Percentiles rank a stretch among this genome's conserved stretches.
phyloP scores from a whole-genome alignment of 2,329 filamentous ascomycete genomes.

The Diaporthe amygdali region DNA sequence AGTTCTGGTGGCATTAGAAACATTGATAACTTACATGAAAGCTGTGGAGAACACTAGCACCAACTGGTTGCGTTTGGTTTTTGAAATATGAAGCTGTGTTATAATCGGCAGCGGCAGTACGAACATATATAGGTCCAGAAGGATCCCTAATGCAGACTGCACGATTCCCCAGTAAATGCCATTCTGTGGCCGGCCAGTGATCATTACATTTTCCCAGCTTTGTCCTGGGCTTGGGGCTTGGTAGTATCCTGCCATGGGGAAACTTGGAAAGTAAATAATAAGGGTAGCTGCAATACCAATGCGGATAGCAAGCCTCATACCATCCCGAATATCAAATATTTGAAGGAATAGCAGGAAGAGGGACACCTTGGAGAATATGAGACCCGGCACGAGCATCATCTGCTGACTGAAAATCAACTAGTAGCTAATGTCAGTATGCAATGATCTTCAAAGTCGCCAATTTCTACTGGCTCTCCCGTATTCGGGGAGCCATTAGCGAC shows the following conservation, averaged over 20 bases:
- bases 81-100: slow-evolving; percentile 6
- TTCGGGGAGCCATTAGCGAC: not conserved
- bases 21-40: slow-evolving; percentile 11
- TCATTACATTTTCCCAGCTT: slow-evolving; percentile 20
- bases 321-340: slow-evolving; percentile 8
- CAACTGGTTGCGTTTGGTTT: slow-evolving; percentile 14
- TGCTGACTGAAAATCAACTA: slow-evolving; percentile 19
- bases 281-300: slow-evolving; percentile 5
- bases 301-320: not conserved
- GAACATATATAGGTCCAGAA: slow-evolving; percentile 30
- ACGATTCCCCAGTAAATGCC: slow-evolving; percentile 21
- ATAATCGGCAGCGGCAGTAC: slow-evolving; percentile 25
- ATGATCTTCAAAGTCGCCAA: not conserved
- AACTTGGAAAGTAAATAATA: slow-evolving; percentile 11
- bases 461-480: not conserved
- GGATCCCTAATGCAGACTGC: slow-evolving; percentile 16
- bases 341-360: slow-evolving; percentile 27
- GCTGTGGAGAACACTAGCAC: slow-evolving; percentile 26
- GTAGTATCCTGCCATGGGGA: slow-evolving; percentile 13
- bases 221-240: slow-evolving; percentile 17
- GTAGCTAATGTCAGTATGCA: not conserved
- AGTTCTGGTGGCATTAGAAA: no score
- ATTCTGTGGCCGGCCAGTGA: not conserved
- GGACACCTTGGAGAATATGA: slow-evolving; percentile 25
- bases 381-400: slow-evolving; percentile 12